A percentile compares a stretch with the other conserved stretches of the same genome.
Evolutionary conservation across 768 basidiomycete species (phyloP).

Genomic region (Boletus vermiculosoides): DNA sequence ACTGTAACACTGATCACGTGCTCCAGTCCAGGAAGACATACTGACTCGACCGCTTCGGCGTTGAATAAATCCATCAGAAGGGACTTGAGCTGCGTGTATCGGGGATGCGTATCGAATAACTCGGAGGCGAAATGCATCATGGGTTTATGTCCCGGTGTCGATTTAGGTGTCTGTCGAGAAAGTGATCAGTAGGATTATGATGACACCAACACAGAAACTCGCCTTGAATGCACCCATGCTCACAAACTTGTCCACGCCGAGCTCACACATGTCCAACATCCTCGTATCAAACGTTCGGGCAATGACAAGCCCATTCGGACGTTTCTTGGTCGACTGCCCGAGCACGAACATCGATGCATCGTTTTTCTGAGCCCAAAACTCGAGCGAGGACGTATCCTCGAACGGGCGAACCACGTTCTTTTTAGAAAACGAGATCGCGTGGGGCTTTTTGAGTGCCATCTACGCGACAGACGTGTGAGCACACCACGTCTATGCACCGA

Average conservation of each 20-base stretch:
- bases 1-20: slow-evolving; percentile 84
- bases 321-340: slow-evolving; percentile 91
- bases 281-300: slow-evolving; percentile 82
- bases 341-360: slow-evolving; percentile 90
- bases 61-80: slow-evolving; percentile 90
- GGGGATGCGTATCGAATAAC: slow-evolving; percentile 92
- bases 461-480: slow-evolving; percentile 27
- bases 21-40: slow-evolving; percentile 82
- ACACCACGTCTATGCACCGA: not conserved
- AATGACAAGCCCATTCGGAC: slow-evolving; percentile 83
- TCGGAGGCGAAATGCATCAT: slow-evolving; percentile 95
- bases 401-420: slow-evolving; percentile 92
- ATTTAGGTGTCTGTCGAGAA: slow-evolving; percentile 64
- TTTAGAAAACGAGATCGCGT: slow-evolving; percentile 90
- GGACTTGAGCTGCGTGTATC: slow-evolving; percentile 89
- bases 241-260: slow-evolving; percentile 80
- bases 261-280: slow-evolving; percentile 93
- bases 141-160: slow-evolving; percentile 85
- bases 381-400: slow-evolving; percentile 75
- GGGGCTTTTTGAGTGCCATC: slow-evolving; percentile 93
- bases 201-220: slow-evolving; percentile 14
- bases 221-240: slow-evolving; percentile 87
- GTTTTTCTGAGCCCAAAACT: slow-evolving; percentile 93
- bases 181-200: not conserved
- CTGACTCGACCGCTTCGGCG: slow-evolving; percentile 77